These are phyloP conservation scores for Colletotrichum ledebouriae DNA, from an alignment of 2,329 filamentous ascomycete species.

Conservation along the genomic window DNA sequence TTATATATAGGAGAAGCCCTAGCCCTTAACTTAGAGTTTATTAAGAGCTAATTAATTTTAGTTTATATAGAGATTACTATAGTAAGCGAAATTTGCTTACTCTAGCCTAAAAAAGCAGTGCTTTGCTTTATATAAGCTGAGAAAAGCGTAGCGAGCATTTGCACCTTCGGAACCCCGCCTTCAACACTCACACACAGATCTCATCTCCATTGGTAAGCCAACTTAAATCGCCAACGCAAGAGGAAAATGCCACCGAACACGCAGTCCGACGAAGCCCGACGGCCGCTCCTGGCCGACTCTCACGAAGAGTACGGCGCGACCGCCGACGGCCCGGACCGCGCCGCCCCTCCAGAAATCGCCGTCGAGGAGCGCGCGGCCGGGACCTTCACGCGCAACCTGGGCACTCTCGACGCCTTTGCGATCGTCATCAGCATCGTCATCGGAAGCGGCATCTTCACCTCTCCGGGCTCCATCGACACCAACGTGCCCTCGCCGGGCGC, in stretches of 20 bases:
- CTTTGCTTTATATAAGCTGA: too few relatives aligned
- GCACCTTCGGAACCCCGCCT: too few relatives aligned
- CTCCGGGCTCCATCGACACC: slow-evolving; percentile 72
- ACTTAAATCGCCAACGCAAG: background rate
- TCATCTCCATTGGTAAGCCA: slow-evolving; percentile 22
- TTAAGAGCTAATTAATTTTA: too few relatives aligned
- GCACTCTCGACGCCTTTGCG: slow-evolving; percentile 65
- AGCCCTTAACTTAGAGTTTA: too few relatives aligned
- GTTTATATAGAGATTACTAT: too few relatives aligned
- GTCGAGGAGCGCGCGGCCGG: slow-evolving; percentile 36
- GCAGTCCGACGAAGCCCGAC: slow-evolving; percentile 18
- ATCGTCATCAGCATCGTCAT: slow-evolving; percentile 75
- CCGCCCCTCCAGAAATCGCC: slow-evolving; percentile 20
- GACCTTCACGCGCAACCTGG: slow-evolving; percentile 60
- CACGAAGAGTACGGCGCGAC: slow-evolving; percentile 33
- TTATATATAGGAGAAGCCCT: too few relatives aligned
- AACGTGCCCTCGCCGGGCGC: slow-evolving; percentile 73
- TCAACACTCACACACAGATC: slow-evolving; percentile 12
- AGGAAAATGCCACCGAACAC: slow-evolving; percentile 25
- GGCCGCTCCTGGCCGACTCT: slow-evolving; percentile 39
- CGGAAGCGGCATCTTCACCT: slow-evolving; percentile 75
- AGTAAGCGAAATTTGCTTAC: too few relatives aligned
- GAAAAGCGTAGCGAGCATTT: too few relatives aligned
- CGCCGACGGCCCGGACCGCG: slow-evolving; percentile 26
- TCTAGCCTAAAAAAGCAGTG: too few relatives aligned